These are phyloP conservation scores for Neckera pumila DNA, from an alignment of 225 moss, liverwort and hornwort species.

Conservation along the genomic window DNA sequence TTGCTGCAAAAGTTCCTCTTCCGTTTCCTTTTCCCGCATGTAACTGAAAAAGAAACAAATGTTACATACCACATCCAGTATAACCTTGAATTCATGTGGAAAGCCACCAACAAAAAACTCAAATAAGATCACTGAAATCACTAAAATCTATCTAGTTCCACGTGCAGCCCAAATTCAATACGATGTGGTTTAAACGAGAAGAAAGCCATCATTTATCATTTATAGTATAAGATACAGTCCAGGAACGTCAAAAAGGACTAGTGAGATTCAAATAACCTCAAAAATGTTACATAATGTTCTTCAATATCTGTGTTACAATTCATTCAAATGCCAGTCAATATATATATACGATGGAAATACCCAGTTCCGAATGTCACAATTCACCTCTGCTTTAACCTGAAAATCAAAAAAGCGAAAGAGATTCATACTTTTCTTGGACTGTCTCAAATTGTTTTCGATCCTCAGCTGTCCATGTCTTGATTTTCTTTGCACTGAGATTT, in stretches of 20 bases:
- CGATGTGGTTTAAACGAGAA: not conserved
- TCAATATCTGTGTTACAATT: not conserved
- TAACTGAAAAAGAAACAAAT: constrained; percentile 37
- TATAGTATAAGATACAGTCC: not conserved
- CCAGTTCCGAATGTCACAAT: not conserved
- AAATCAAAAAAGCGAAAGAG: not conserved
- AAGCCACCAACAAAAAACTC: not conserved
- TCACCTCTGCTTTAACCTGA: not conserved
- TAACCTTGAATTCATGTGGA: not conserved
- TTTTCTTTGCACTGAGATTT: constrained; percentile 94
- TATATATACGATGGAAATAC: not conserved
- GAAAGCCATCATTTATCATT: not conserved
- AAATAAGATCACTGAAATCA: not conserved
- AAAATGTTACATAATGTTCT: not conserved
- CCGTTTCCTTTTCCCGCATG: constrained; percentile 95
- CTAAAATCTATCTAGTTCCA: not conserved
- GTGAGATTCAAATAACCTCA: not conserved
- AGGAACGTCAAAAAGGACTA: not conserved
- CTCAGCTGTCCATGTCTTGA: constrained; percentile 95
- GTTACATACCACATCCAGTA: not conserved
- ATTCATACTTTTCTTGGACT: constrained; percentile 92
- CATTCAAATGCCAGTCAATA: not conserved
- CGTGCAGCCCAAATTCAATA: not conserved
- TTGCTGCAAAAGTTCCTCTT: constrained; percentile 86
- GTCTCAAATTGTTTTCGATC: constrained; percentile 94